These are phyloP conservation scores for Globisporangium carolinianum DNA, from an alignment of 352 stramenopile genomes.

Conservation along the genomic window DNA sequence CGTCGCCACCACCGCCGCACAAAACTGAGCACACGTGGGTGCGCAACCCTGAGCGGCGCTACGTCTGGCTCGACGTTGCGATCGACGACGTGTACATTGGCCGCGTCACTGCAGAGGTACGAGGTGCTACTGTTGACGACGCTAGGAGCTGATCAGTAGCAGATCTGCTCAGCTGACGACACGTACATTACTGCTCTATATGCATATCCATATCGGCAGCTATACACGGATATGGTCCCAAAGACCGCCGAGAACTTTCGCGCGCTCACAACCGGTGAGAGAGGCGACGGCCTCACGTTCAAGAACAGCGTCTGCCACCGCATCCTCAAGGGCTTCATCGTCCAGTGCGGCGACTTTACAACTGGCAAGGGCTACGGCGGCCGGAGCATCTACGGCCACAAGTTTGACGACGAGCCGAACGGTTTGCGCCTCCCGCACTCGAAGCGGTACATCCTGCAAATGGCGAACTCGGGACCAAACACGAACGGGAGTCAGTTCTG, in stretches of 20 bases:
- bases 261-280: slow-evolving; percentile 94
- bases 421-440: slow-evolving; percentile 70
- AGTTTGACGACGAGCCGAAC: slow-evolving; percentile 97
- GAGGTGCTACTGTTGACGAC: not conserved
- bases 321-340: slow-evolving; percentile 98
- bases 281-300: slow-evolving; percentile 90
- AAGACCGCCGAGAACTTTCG: slow-evolving; percentile 99
- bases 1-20: not conserved
- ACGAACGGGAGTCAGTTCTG: slow-evolving; percentile 99
- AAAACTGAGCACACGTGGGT: slow-evolving; percentile 24
- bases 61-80: slow-evolving; percentile 81
- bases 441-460: slow-evolving; percentile 86
- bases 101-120: slow-evolving; percentile 66
- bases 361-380: slow-evolving; percentile 92
- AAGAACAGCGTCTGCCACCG: slow-evolving; percentile 97
- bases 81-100: slow-evolving; percentile 71
- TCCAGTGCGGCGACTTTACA: slow-evolving; percentile 95
- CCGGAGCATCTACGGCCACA: slow-evolving; percentile 96
- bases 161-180: not conserved
- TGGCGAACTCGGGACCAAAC: slow-evolving; percentile 96
- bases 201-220: slow-evolving; percentile 13
- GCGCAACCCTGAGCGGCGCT: slow-evolving; percentile 63
- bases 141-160: not conserved
- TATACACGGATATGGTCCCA: slow-evolving; percentile 94
- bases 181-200: not conserved